phyloP scores from a whole-genome alignment of 139 green algal species.

The Chlamydomonas incerta region DNA sequence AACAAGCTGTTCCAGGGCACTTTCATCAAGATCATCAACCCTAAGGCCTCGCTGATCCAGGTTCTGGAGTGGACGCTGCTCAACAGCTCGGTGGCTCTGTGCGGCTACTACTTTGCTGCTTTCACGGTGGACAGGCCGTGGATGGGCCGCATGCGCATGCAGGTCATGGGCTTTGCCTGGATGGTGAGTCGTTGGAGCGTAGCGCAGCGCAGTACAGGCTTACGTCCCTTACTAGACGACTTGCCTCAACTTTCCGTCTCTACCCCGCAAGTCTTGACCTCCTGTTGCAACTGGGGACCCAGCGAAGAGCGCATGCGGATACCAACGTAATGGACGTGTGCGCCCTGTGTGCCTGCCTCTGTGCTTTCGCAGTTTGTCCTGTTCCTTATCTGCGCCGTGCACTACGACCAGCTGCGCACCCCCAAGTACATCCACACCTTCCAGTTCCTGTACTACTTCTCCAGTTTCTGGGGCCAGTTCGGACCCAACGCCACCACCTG shows the following conservation, averaged over 20 bases:
- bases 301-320: no score
- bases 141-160: slow-evolving; percentile 59
- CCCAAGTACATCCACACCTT: slow-evolving; percentile 58
- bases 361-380: slow-evolving; percentile 48
- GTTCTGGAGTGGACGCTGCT: slow-evolving; percentile 78
- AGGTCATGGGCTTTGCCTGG: slow-evolving; percentile 48
- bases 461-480: slow-evolving; percentile 77
- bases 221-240: no score
- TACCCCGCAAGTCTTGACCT: no score
- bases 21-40: slow-evolving; percentile 39
- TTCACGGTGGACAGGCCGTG: slow-evolving; percentile 71
- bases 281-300: no score
- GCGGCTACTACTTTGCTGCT: slow-evolving; percentile 78
- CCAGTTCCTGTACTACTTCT: slow-evolving; percentile 86
- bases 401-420: slow-evolving; percentile 56
- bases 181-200: slow-evolving; percentile 36
- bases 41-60: slow-evolving; percentile 56
- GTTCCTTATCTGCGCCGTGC: slow-evolving; percentile 70
- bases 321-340: no score
- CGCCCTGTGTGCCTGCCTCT: no score
- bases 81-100: slow-evolving; percentile 74
- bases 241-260: no score
- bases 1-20: slow-evolving; percentile 1
- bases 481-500: slow-evolving; percentile 45
- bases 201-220: no score